Evolutionary conservation across 768 basidiomycete genomes (phyloP).

Genomic region (Exidia glandulosa): DNA sequence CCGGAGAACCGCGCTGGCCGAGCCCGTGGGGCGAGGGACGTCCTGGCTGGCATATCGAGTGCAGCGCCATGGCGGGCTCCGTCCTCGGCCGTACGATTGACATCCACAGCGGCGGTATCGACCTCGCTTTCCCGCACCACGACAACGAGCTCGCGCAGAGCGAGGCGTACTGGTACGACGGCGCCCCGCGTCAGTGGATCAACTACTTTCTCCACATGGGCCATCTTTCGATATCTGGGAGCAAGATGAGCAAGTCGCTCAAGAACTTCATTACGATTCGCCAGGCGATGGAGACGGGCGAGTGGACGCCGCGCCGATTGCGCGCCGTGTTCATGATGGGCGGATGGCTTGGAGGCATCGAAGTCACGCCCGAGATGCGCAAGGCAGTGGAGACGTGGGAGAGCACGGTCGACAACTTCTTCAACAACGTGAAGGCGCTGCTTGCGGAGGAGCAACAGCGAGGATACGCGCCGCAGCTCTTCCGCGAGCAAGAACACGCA

Average conservation of each 20-base stretch:
- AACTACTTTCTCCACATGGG: conserved; percentile 99
- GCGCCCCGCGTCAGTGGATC: conserved; percentile 60
- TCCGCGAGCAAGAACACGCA: neutral
- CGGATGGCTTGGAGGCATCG: neutral
- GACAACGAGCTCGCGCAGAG: conserved; percentile 98
- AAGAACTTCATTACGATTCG: conserved; percentile 97
- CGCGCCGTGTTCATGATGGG: neutral
- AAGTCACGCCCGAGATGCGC: neutral
- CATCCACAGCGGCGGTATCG: conserved; percentile 94
- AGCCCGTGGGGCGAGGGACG: conserved; percentile 95
- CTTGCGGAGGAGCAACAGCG: conserved; percentile 46
- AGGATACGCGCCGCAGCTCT: conserved; percentile 38
- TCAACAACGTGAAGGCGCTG: conserved; percentile 76
- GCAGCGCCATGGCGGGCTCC: conserved; percentile 94
- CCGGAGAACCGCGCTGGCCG: conserved; percentile 93
- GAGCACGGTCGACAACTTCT: conserved; percentile 67
- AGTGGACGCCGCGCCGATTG: neutral
- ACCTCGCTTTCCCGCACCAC: conserved; percentile 98
- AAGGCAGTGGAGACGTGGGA: conserved; percentile 4
- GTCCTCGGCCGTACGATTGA: conserved; percentile 87
- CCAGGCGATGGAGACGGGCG: conserved; percentile 15
- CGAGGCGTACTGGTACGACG: conserved; percentile 40
- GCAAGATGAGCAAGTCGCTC: conserved; percentile 98
- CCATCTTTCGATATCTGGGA: conserved; percentile 93
- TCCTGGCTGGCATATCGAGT: conserved; percentile 99